phyloP scores from a whole-genome alignment of 1,284 basidiomycete genomes.

The Irpex sp. region DNA sequence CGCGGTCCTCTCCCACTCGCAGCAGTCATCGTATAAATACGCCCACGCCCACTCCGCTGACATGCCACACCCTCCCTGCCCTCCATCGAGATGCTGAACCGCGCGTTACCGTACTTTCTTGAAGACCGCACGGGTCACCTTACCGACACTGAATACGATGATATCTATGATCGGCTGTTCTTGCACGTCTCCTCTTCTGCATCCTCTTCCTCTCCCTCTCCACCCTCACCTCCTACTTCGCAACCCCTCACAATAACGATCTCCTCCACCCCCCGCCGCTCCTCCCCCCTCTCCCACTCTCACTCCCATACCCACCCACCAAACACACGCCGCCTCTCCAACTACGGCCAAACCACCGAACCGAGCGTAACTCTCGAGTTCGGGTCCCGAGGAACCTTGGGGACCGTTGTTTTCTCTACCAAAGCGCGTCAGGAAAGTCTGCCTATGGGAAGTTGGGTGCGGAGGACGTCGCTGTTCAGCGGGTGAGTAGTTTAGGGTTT shows the following conservation, averaged over 20 bases:
- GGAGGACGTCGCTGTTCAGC: conserved; percentile 55
- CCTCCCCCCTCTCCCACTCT: conserved; percentile 46
- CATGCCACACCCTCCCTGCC: not conserved
- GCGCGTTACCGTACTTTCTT: conserved; percentile 47
- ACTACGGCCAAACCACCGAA: conserved; percentile 26
- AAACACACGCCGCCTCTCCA: conserved; percentile 30
- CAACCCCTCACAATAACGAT: conserved; percentile 27
- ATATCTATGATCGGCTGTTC: conserved; percentile 69
- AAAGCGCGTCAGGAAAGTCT: conserved; percentile 22
- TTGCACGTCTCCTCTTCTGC: conserved; percentile 44
- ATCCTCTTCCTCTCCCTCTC: not conserved
- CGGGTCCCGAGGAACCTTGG: no score
- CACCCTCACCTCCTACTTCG: not conserved
- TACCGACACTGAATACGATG: conserved; percentile 57
- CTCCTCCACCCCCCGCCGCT: conserved; percentile 60
- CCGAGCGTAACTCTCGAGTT: conserved; percentile 48
- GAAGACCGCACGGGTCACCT: conserved; percentile 65
- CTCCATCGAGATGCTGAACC: conserved; percentile 20
- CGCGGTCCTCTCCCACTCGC: no score
- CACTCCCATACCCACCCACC: not conserved
- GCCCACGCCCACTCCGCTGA: not conserved
- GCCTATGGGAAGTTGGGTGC: conserved; percentile 56
- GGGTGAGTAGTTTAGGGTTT: no score
- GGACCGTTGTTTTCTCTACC: no score
- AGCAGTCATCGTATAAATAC: not conserved